Percentiles rank a stretch among this genome's conserved stretches.
Conservation (phyloP, 805 yeast species). For the Grigorovia humatica region DNA sequence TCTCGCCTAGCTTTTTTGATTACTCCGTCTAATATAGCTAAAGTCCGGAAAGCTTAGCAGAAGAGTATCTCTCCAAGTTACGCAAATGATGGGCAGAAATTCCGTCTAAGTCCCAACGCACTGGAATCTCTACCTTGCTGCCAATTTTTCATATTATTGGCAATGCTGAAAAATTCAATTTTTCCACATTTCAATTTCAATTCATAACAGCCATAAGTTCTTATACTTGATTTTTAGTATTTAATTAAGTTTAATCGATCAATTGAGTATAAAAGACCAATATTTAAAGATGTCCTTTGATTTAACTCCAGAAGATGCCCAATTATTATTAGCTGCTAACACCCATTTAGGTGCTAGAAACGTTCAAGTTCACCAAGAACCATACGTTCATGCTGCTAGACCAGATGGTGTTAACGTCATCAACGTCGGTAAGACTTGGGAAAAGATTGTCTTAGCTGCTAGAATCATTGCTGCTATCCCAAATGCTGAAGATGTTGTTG, state of each 20-base stretch:
- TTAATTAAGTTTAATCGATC: constrained; percentile 1
- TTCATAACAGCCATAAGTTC: not conserved
- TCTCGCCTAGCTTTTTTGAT: too few relatives aligned
- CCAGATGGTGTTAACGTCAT: constrained; percentile 99
- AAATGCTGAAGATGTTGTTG: constrained; percentile 96
- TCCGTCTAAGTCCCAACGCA: not conserved
- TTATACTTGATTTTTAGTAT: not conserved
- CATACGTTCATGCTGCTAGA: constrained; percentile 92
- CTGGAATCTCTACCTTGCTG: not conserved
- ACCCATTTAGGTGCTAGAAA: constrained; percentile 99
- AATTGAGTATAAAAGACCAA: constrained; percentile 2
- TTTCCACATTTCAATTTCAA: not conserved
- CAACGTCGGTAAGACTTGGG: constrained; percentile 99
- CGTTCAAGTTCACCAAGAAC: constrained; percentile 51
- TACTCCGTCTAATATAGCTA: too few relatives aligned
- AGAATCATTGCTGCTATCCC: constrained; percentile 99
- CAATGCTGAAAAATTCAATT: not conserved
- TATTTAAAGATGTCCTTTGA: constrained; percentile 59
- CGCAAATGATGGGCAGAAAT: not conserved
- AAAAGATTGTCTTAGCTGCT: constrained; percentile 98
- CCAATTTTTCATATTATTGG: not conserved
- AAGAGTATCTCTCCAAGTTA: too few relatives aligned
- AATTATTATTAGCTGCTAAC: constrained; percentile 98
- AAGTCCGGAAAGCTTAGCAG: too few relatives aligned
- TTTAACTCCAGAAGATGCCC: constrained; percentile 96